Evolutionary conservation across 495 filamentous ascomycete species (phyloP).

Genomic region (Aspergillus diversus): DNA sequence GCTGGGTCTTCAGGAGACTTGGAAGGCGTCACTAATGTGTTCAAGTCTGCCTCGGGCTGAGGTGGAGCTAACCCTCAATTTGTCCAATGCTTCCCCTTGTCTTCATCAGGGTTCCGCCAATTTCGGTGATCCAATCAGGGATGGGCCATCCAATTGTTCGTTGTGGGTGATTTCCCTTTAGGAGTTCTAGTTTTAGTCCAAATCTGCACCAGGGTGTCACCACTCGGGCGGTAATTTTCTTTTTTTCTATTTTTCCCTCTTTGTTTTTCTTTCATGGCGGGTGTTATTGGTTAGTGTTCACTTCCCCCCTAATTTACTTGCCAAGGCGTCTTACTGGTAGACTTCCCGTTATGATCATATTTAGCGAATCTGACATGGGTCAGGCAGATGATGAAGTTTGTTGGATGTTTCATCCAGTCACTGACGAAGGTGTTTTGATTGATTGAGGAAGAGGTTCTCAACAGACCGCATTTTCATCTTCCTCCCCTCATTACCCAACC

Average conservation of each 20-base stretch:
- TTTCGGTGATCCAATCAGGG: conserved; percentile 5
- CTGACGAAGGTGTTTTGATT: not conserved
- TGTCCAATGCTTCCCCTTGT: not conserved
- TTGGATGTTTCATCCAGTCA: conserved; percentile 10
- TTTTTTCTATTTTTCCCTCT: not conserved
- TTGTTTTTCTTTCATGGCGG: not conserved
- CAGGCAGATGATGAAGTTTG: not conserved
- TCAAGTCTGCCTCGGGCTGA: not conserved
- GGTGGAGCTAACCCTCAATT: not conserved
- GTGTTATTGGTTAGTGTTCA: no score
- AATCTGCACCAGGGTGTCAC: not conserved
- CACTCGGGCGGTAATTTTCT: conserved; percentile 5
- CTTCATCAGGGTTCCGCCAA: conserved; percentile 6
- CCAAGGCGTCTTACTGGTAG: conserved; percentile 13
- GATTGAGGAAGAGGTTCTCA: not conserved
- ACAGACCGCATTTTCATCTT: conserved; percentile 20
- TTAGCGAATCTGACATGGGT: conserved; percentile 20
- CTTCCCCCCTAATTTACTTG: conserved; percentile 13
- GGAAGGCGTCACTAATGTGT: not conserved
- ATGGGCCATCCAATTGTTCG: not conserved
- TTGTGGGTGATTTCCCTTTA: not conserved
- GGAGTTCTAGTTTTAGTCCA: not conserved
- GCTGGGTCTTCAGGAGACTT: not conserved
- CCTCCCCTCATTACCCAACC: not conserved
- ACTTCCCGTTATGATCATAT: conserved; percentile 22